Evolutionary conservation across 2,329 filamentous ascomycete species (phyloP).

Genomic region (Coniochaeta pulveracea): DNA sequence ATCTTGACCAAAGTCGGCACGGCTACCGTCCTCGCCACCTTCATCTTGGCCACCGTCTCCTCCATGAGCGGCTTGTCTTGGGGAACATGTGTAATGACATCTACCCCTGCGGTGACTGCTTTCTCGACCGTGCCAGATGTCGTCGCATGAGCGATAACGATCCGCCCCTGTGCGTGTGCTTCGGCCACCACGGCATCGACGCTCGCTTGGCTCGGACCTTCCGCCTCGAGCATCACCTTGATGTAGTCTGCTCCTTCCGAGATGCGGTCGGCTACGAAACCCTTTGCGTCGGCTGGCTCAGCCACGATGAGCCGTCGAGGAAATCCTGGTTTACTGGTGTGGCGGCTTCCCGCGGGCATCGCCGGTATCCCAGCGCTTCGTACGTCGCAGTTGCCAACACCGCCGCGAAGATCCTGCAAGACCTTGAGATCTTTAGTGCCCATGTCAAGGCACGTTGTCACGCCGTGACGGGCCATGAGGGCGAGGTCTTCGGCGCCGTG

Average conservation of each 20-base stretch:
- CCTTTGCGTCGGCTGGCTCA: not conserved
- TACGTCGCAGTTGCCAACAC: slow-evolving; percentile 1
- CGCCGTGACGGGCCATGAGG: slow-evolving; percentile 1
- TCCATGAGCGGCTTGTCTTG: not conserved
- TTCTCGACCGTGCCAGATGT: not conserved
- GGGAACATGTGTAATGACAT: slow-evolving; percentile 1
- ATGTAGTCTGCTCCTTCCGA: slow-evolving; percentile 3
- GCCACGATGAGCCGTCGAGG: not conserved
- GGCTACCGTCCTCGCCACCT: not conserved
- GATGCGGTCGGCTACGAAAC: slow-evolving; percentile 1
- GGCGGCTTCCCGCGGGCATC: slow-evolving; percentile 2
- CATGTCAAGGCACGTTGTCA: slow-evolving; percentile 2
- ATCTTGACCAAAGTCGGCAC: slow-evolving; percentile 2
- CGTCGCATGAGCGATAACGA: slow-evolving; percentile 2
- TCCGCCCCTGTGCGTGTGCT: not conserved
- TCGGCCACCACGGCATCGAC: not conserved
- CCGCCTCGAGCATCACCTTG: slow-evolving; percentile 1
- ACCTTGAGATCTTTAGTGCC: slow-evolving; percentile 1
- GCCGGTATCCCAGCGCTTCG: slow-evolving; percentile 1
- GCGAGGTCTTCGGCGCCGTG: slow-evolving; percentile 1
- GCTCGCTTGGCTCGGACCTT: not conserved
- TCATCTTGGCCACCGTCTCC: not conserved
- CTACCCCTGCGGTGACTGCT: not conserved
- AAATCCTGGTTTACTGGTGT: slow-evolving; percentile 1
- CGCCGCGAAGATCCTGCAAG: not conserved